A percentile compares a stretch with the other conserved stretches of the same genome.
Conservation (phyloP, 164 flowering plant species). For the Vitis rotundifolia region DNA sequence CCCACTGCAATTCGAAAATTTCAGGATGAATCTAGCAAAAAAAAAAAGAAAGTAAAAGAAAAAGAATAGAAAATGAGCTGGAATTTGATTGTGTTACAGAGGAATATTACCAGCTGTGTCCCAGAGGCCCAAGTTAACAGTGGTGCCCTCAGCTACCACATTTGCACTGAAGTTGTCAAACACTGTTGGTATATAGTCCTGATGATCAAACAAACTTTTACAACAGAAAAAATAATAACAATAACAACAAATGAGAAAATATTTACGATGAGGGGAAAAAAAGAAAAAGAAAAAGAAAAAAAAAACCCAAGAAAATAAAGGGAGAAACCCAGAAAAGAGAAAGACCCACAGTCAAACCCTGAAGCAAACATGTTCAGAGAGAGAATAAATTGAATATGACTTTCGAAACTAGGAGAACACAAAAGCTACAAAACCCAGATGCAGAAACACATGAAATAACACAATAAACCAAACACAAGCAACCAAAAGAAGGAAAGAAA, state of each 20-base stretch:
- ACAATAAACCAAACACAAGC: not conserved
- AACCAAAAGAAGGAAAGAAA: conserved; percentile 1
- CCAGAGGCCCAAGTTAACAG: conserved; percentile 98
- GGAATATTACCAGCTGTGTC: conserved; percentile 85
- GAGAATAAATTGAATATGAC: conserved; percentile 7
- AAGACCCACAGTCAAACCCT: not conserved
- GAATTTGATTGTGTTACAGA: not conserved
- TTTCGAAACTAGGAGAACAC: not conserved
- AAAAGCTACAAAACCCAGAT: conserved; percentile 36
- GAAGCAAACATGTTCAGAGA: conserved; percentile 5
- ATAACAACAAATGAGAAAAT: not conserved
- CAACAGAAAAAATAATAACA: not conserved
- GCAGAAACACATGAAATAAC: conserved; percentile 6
- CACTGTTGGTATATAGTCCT: conserved; percentile 95
- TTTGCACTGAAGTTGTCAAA: conserved; percentile 99
- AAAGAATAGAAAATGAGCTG: not conserved
- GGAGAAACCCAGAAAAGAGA: conserved; percentile 3
- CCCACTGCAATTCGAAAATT: not conserved
- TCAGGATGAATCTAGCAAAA: not conserved
- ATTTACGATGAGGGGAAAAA: not conserved
- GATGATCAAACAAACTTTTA: conserved; percentile 7
- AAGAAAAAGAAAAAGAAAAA: not conserved
- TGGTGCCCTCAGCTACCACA: conserved; percentile 86
- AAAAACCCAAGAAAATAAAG: not conserved
- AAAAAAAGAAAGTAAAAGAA: not conserved